Base-by-base conservation (phyloP, 208 protist genomes). In the Trypanosoma cruzi region DNA sequence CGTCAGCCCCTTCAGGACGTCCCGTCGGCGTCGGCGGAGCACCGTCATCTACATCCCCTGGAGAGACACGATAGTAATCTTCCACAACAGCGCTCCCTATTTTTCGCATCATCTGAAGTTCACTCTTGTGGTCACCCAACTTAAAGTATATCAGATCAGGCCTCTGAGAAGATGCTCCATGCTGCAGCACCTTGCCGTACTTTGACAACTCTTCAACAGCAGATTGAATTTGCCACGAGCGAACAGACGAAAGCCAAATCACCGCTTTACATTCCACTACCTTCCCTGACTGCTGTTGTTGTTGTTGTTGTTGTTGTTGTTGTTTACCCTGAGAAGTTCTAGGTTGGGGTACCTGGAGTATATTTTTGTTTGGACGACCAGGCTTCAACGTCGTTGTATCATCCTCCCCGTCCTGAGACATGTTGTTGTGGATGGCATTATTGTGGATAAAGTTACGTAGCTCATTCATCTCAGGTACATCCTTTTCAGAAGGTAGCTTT, bases 261-360 rank as follows among this genome's bases (percentile, higher is more conserved):
- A 73, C 42, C 36, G 68, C 60, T 50, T 60, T 65, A 60, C 73
- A 36, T 55, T 74, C 69, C 56, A 73, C 69, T 64, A 67, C 69
- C 29, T 71, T 46, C 62, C 77, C 72, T 60, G 66, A 57, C 54
- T 52, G 62, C 54, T 73, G 72, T 40, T 69, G 68, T 56, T 80
- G n/a, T n/a, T n/a, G n/a, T n/a, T n/a, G n/a, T n/a, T n/a, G n/a
- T n/a, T n/a, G n/a, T n/a, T n/a, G n/a, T 56, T 73, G 72, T 40
- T 69, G 68, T 56, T 80, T 77, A 68, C 70, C 73, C 34, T 75
- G 67, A 71, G 80, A 81, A 2, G 87, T 89, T 20, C 84, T 82
- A 57, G 84, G 87, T 72, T 88, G 87, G 14, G 87, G 84, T 37
- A 89, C 77, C 53, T 88, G 80, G 49, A 90, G 70, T 16, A 64